Conservation (phyloP, 2,329 filamentous ascomycete species). For the Sordariomycetes sp. region DNA sequence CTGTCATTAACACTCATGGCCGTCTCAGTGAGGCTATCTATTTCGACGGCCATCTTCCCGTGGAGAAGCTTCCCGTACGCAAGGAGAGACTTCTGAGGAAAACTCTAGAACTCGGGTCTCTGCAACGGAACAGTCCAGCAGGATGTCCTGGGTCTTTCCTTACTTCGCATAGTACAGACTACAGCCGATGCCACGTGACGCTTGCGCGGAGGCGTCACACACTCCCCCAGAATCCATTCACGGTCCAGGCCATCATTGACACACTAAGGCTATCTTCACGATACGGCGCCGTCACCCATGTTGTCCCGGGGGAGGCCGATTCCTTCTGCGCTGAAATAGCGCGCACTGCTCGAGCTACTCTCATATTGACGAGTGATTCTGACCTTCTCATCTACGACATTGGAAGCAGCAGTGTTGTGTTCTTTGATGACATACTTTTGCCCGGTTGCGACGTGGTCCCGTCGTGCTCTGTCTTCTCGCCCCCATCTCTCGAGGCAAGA, state of each 20-base stretch:
- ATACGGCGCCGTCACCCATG: conserved; percentile 28
- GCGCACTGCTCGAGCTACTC: conserved; percentile 37
- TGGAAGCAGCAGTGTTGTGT: conserved; percentile 49
- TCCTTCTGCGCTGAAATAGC: conserved; percentile 55
- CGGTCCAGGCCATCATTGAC: conserved; percentile 68
- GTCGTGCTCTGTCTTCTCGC: conserved; percentile 16
- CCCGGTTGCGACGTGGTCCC: conserved; percentile 11
- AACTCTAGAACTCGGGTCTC: conserved; percentile 24
- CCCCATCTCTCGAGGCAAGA: conserved; percentile 22
- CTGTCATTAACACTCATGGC: not conserved
- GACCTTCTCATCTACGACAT: conserved; percentile 70
- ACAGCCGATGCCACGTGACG: not conserved
- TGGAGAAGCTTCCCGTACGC: conserved; percentile 48
- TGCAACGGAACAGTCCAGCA: conserved; percentile 10
- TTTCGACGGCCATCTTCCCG: conserved; percentile 75
- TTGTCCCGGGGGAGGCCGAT: conserved; percentile 81
- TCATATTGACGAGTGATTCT: conserved; percentile 71
- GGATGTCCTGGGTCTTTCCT: conserved; percentile 10
- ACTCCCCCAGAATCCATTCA: conserved; percentile 35
- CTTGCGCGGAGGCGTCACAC: not conserved
- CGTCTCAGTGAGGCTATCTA: conserved; percentile 50
- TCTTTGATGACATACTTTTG: conserved; percentile 51
- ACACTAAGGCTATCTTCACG: conserved; percentile 34
- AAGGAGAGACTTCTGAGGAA: conserved; percentile 41
- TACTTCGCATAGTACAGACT: not conserved